Evolutionary conservation across 768 basidiomycete species (phyloP).

Genomic region (Mycena maculata): DNA sequence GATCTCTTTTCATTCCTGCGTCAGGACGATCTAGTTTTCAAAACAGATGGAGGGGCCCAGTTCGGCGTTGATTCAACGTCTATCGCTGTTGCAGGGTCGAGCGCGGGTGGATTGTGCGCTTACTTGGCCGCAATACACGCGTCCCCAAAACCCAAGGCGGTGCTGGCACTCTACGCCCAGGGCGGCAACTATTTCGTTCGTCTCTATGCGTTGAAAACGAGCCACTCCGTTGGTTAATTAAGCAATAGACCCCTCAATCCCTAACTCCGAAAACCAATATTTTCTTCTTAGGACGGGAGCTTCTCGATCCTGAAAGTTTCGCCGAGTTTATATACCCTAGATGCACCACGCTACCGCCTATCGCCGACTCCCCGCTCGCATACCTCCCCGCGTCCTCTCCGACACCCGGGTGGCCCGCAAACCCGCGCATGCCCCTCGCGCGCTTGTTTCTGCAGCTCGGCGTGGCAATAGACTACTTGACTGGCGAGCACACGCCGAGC

Average conservation of each 20-base stretch:
- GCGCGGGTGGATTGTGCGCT: conserved; percentile 73
- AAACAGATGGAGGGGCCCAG: not conserved
- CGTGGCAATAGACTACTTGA: conserved; percentile 67
- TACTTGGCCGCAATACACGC: conserved; percentile 70
- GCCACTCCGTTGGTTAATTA: not conserved
- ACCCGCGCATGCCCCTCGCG: conserved; percentile 69
- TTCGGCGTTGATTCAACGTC: conserved; percentile 56
- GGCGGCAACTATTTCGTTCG: conserved; percentile 69
- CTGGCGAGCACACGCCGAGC: conserved; percentile 58
- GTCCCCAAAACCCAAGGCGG: conserved; percentile 62
- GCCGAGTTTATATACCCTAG: conserved; percentile 60
- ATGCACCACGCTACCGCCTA: conserved; percentile 36
- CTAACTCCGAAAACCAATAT: conserved; percentile 58
- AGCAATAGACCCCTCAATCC: conserved; percentile 52
- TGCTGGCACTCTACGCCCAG: conserved; percentile 71
- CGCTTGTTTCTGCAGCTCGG: conserved; percentile 73
- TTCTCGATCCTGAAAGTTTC: conserved; percentile 63
- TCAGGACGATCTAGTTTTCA: conserved; percentile 35
- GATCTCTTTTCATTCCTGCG: conserved; percentile 64
- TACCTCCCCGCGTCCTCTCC: conserved; percentile 58
- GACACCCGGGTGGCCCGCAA: conserved; percentile 70
- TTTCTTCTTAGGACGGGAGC: conserved; percentile 67
- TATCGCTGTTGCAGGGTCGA: conserved; percentile 67
- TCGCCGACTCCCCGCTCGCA: conserved; percentile 57
- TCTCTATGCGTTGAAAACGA: not conserved